Percentiles rank a stretch among this genome's conserved stretches.
Evolutionary conservation across 768 basidiomycete genomes (phyloP).

Genomic region (Artomyces pyxidatus): DNA sequence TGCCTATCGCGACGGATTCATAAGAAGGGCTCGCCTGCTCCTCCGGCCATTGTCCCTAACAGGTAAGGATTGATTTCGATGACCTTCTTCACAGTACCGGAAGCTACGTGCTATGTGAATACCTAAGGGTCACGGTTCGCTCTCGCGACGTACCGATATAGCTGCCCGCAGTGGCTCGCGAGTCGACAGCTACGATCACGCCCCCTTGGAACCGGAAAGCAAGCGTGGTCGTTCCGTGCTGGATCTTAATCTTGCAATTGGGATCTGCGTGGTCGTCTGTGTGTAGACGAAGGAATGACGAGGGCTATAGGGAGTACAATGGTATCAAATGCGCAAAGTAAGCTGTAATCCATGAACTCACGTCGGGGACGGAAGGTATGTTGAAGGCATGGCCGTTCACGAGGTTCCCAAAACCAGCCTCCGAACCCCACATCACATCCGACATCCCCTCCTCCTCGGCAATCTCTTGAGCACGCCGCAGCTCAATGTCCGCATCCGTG

Average conservation of each 20-base stretch:
- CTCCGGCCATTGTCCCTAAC: constrained; percentile 99
- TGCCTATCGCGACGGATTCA: background rate
- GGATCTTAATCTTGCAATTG: constrained; percentile 92
- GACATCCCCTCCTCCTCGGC: constrained; percentile 58
- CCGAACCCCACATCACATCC: constrained; percentile 74
- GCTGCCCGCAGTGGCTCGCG: constrained; percentile 92
- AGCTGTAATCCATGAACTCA: constrained; percentile 29
- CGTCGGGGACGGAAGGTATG: constrained; percentile 69
- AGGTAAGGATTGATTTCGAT: constrained; percentile 99
- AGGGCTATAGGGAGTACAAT: constrained; percentile 52
- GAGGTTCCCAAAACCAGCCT: constrained; percentile 73
- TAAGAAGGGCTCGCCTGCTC: constrained; percentile 61
- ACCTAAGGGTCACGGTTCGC: background rate
- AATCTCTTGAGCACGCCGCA: constrained; percentile 38
- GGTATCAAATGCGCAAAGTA: background rate
- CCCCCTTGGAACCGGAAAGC: constrained; percentile 96
- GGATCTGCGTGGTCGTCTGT: constrained; percentile 96
- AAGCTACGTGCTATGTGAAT: constrained; percentile 43
- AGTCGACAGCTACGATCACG: constrained; percentile 99
- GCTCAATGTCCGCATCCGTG: constrained; percentile 41
- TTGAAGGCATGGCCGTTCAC: constrained; percentile 66
- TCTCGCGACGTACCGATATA: constrained; percentile 68
- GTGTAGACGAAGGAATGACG: constrained; percentile 84
- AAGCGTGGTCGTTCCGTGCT: constrained; percentile 96
- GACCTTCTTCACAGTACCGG: constrained; percentile 97